phyloP scores from a whole-genome alignment of 106 monocot species.

The Platanthera zijinensis region DNA sequence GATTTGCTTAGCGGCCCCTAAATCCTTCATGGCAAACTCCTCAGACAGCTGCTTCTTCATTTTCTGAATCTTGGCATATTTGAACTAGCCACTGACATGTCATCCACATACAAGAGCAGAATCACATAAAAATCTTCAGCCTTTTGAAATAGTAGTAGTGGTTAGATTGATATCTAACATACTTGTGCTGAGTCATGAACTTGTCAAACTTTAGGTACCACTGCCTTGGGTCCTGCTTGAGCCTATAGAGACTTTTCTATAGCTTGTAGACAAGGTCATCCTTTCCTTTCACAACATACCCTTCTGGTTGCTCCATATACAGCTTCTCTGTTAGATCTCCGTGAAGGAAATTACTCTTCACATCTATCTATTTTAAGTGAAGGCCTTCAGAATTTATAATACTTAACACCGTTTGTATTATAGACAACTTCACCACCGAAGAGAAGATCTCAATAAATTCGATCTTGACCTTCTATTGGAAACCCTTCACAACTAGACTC shows the following conservation, averaged over 20 bases:
- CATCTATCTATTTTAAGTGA: background rate
- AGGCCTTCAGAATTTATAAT: background rate
- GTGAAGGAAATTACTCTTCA: background rate
- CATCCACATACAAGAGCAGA: too few species aligned
- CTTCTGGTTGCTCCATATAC: constrained; percentile 4
- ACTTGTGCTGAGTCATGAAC: too few species aligned
- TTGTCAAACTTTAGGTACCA: background rate
- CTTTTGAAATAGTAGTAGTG: too few species aligned
- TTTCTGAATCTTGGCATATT: too few species aligned
- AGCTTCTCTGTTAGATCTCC: background rate
- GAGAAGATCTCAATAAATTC: background rate
- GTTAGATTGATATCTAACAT: too few species aligned
- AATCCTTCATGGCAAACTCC: too few species aligned
- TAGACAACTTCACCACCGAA: background rate
- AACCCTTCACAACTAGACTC: background rate
- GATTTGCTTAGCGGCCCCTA: too few species aligned
- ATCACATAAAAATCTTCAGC: too few species aligned
- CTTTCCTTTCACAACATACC: background rate
- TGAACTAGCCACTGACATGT: too few species aligned
- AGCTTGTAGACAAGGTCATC: background rate
- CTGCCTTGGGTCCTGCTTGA: background rate
- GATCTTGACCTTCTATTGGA: background rate
- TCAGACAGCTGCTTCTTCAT: too few species aligned
- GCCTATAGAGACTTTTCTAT: background rate
- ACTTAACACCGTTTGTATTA: background rate